Conservation (phyloP, 2,329 filamentous ascomycete genomes). For the Fusarium bulbicola region DNA sequence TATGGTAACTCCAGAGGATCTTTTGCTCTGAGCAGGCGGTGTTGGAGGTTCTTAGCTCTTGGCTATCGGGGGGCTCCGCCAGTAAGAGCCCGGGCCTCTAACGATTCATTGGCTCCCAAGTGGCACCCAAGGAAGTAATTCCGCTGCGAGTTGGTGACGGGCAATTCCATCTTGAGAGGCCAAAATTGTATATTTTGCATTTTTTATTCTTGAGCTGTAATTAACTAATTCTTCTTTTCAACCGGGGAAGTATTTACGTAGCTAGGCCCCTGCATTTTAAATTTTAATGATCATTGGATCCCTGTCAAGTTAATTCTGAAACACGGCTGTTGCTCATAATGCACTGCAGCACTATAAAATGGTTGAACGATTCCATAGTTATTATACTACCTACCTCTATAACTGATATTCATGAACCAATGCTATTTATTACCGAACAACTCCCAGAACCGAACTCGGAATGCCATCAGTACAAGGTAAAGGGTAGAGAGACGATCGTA, state of each 20-base stretch:
- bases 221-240: neutral
- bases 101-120: conserved; percentile 2
- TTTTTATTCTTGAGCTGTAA: neutral
- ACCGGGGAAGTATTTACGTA: neutral
- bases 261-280: neutral
- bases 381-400: neutral
- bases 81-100: conserved; percentile 8
- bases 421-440: neutral
- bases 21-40: conserved; percentile 11
- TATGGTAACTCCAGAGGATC: conserved; percentile 4
- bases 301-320: neutral
- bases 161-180: neutral
- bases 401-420: neutral
- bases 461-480: neutral
- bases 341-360: neutral
- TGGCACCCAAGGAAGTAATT: conserved; percentile 14
- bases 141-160: neutral
- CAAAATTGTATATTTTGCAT: neutral
- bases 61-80: conserved; percentile 38
- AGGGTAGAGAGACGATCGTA: neutral
- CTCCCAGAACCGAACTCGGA: neutral
- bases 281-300: neutral
- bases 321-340: neutral
- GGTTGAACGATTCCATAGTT: neutral
- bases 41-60: conserved; percentile 10